Base-by-base conservation (phyloP, 176 grass and related monocot species). In the Oryza glumipatula region DNA sequence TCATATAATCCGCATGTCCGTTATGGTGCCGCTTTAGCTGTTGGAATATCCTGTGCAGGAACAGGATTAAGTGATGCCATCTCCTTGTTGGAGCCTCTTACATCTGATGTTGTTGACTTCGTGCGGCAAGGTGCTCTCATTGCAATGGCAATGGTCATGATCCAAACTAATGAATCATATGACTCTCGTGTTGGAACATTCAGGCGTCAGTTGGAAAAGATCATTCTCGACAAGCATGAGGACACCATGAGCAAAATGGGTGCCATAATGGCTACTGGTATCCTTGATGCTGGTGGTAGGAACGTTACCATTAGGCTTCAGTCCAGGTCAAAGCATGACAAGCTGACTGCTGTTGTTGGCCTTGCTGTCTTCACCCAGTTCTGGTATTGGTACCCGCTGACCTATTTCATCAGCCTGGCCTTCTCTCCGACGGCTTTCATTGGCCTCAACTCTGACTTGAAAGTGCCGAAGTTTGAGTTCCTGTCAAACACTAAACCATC, bases 181-280 rank as follows among this genome's bases (percentile, higher is more conserved):
- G 94, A 94, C 23, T 79, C 87, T 17, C 94, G 89, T 61, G 91
- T 89, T 7, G 91, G 94, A 33, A 71, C 91, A 72, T 96, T 96
- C 86, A 93, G 91, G 86, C 83, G 91, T 21, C 91, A 96, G 74
- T 71, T 96, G 36, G 91, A 96, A 82, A 91, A 93, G 68, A 96
- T 96, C 72, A 93, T 93, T 78, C 88, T 93, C 10, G 91, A 96
- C 74, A 96, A 93, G 77, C 90, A 93, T 17, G 94, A 96, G 83
- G 94, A 96, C 56, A 91, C 90, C 35, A 96, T 96, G 90, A 93
- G 90, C 91, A 96, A 96, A 87, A 96, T 96, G 94, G 94, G 94
- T 9, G 94, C 94, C 66, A 96, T 96, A 84, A 81, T 96, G 72
- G 94, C 94, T 84, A 93, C 94, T 7, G 94, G 94, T 17, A 96